phyloP scores from a whole-genome alignment of 1,139 yeast genomes.

The Wickerhamiella pararugosa region DNA sequence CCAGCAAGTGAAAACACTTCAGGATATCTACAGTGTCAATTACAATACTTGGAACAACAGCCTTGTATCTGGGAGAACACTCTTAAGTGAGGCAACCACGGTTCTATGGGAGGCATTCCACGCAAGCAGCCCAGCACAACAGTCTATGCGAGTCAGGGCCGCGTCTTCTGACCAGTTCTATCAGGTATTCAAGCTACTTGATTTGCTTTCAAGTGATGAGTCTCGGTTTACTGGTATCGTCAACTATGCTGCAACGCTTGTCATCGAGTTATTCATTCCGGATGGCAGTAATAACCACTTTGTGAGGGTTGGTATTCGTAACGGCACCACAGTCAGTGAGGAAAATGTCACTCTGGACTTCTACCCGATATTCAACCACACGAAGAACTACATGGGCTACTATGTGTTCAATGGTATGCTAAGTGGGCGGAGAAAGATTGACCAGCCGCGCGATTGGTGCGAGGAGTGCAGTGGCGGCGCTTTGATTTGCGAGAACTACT shows the following conservation, averaged over 20 bases:
- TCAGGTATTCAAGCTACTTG: constrained; percentile 26
- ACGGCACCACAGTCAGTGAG: constrained; percentile 21
- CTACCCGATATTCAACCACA: constrained; percentile 26
- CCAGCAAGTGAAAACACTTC: constrained; percentile 23
- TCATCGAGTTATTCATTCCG: constrained; percentile 27
- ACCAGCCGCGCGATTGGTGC: constrained; percentile 29
- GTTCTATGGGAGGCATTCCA: too few relatives aligned
- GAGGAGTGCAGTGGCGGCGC: constrained; percentile 20
- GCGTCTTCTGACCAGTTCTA: constrained; percentile 32
- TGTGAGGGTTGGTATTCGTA: constrained; percentile 31
- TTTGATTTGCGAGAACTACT: too few relatives aligned
- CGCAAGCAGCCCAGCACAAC: too few relatives aligned
- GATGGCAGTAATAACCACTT: constrained; percentile 18
- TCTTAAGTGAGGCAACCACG: constrained; percentile 24
- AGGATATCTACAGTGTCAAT: constrained; percentile 28
- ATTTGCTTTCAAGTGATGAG: constrained; percentile 21
- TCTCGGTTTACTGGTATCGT: constrained; percentile 30
- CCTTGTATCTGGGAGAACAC: constrained; percentile 22
- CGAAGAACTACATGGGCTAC: constrained; percentile 23
- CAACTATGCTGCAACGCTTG: constrained; percentile 30
- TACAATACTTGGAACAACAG: constrained; percentile 20
- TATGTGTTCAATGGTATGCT: constrained; percentile 25
- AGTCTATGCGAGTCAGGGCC: too few relatives aligned
- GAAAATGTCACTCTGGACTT: constrained; percentile 17
- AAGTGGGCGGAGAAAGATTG: too few relatives aligned